phyloP scores from a whole-genome alignment of 768 basidiomycete genomes.

The Lactarius sp. region DNA sequence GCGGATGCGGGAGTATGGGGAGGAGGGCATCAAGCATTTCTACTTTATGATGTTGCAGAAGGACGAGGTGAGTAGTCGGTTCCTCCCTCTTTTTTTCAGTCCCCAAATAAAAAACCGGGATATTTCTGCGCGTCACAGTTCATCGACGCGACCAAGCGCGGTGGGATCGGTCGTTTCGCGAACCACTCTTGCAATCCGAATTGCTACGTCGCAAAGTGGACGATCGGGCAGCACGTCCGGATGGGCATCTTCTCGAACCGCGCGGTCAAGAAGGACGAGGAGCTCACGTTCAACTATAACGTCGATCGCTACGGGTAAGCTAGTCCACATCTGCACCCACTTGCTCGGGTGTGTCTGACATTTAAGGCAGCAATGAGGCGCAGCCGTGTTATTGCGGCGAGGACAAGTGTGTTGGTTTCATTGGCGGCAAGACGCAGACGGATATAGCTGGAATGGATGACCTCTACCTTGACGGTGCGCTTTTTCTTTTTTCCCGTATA shows the following conservation, averaged over 20 bases:
- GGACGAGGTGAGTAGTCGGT: slow-evolving; percentile 69
- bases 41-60: slow-evolving; percentile 99
- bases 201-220: slow-evolving; percentile 98
- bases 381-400: slow-evolving; percentile 96
- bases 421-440: slow-evolving; percentile 98
- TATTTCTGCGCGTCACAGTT: slow-evolving; percentile 47
- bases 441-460: slow-evolving; percentile 94
- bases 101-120: neutral
- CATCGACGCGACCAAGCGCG: slow-evolving; percentile 96
- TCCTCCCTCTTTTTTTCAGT: neutral
- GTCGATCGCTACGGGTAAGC: slow-evolving; percentile 96
- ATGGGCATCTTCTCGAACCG: slow-evolving; percentile 99
- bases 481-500: neutral
- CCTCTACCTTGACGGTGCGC: slow-evolving; percentile 80
- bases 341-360: neutral
- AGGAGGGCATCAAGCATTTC: slow-evolving; percentile 92
- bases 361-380: slow-evolving; percentile 69
- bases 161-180: slow-evolving; percentile 94
- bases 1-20: slow-evolving; percentile 90
- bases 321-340: slow-evolving; percentile 11
- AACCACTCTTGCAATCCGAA: slow-evolving; percentile 99
- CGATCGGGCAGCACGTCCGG: slow-evolving; percentile 78
- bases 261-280: slow-evolving; percentile 69
- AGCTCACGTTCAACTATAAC: slow-evolving; percentile 98
- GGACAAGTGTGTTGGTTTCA: slow-evolving; percentile 89